Percentiles rank a stretch among this genome's conserved stretches.
Conservation (phyloP, 768 basidiomycete genomes). For the Podaxis sp. region DNA sequence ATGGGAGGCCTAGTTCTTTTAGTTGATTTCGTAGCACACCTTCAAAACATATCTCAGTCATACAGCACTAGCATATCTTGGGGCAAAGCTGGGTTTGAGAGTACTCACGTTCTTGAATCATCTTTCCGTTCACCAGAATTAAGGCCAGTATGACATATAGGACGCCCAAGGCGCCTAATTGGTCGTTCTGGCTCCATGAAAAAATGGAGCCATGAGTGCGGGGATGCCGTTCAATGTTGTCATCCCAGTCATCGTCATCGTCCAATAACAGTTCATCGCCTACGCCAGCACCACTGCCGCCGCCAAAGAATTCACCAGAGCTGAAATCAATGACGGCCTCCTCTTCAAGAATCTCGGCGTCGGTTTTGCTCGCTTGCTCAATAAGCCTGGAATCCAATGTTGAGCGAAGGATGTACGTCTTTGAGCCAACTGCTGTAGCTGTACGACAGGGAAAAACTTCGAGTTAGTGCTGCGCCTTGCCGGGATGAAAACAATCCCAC, state of each 20-base stretch:
- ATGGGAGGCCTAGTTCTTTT: conserved; percentile 63
- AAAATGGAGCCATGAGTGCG: conserved; percentile 67
- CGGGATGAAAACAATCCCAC: conserved; percentile 29
- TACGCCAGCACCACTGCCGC: conserved; percentile 35
- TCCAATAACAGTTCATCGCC: conserved; percentile 5
- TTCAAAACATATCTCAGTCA: conserved; percentile 25
- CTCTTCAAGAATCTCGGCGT: conserved; percentile 51
- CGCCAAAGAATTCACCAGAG: conserved; percentile 35
- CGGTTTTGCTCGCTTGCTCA: conserved; percentile 53
- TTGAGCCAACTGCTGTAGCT: conserved; percentile 62
- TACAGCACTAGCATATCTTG: neutral
- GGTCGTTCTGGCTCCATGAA: conserved; percentile 66
- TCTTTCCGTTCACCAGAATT: conserved; percentile 77
- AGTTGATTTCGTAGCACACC: conserved; percentile 73
- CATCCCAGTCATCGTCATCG: conserved; percentile 39
- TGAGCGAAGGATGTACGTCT: conserved; percentile 84
- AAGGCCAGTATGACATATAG: conserved; percentile 80
- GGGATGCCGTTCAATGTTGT: conserved; percentile 36
- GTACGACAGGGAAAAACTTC: conserved; percentile 3
- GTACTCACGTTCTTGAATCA: conserved; percentile 69
- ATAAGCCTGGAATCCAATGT: conserved; percentile 61
- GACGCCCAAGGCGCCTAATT: conserved; percentile 69
- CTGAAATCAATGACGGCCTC: conserved; percentile 43
- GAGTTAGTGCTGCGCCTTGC: neutral
- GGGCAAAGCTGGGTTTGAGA: neutral